A percentile compares a stretch with the other conserved stretches of the same genome.
Evolutionary conservation across 768 basidiomycete genomes (phyloP).

Genomic region (Trametes gibbosa): DNA sequence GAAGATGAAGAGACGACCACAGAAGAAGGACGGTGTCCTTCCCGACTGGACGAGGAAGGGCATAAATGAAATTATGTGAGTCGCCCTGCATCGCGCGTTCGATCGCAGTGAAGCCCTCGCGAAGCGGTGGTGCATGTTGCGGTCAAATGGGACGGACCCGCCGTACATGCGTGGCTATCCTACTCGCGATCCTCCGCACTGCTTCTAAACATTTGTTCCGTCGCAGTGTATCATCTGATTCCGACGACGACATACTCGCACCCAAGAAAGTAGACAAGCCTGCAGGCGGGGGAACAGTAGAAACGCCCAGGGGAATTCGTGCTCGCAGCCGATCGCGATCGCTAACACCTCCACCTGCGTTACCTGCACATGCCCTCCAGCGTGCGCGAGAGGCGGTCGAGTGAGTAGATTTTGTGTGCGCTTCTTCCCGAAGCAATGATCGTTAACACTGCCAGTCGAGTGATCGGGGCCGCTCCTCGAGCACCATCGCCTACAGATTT

Average conservation of each 20-base stretch:
- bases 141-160: not conserved
- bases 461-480: slow-evolving; percentile 41
- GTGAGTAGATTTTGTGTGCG: slow-evolving; percentile 36
- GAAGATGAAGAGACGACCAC: slow-evolving; percentile 7
- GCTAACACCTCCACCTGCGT: slow-evolving; percentile 71
- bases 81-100: not conserved
- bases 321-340: slow-evolving; percentile 64
- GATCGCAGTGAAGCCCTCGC: no score
- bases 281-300: not conserved
- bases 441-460: slow-evolving; percentile 37
- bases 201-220: not conserved
- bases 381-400: slow-evolving; percentile 58
- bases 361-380: slow-evolving; percentile 52
- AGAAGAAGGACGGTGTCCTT: not conserved
- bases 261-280: slow-evolving; percentile 7
- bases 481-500: slow-evolving; percentile 46
- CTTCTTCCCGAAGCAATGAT: not conserved
- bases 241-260: slow-evolving; percentile 45
- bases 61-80: slow-evolving; percentile 10
- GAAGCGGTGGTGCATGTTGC: not conserved
- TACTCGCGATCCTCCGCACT: not conserved
- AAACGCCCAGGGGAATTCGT: slow-evolving; percentile 28
- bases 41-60: slow-evolving; percentile 21
- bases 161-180: not conserved
- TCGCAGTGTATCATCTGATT: slow-evolving; percentile 39